These are phyloP conservation scores for Nicotiana rustica DNA, from an alignment of 305 asterid genomes.

Conservation along the genomic window DNA sequence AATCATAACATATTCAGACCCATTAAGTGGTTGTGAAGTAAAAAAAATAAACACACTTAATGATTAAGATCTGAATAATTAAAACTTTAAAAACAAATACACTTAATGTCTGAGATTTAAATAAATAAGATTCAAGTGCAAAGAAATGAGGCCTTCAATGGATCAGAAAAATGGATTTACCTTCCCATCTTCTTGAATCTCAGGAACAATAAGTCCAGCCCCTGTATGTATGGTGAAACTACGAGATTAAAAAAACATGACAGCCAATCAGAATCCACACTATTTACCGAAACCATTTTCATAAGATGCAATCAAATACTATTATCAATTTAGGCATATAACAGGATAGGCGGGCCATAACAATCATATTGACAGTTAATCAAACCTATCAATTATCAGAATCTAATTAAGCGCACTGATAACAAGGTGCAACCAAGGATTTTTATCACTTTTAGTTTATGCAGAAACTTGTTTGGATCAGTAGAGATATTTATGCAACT, in stretches of 20 bases:
- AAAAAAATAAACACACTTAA: too few relatives aligned
- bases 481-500: background rate
- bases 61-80: too few relatives aligned
- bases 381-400: background rate
- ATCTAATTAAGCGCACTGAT: background rate
- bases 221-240: slow-evolving; percentile 92
- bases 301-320: background rate
- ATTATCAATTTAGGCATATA: background rate
- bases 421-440: background rate
- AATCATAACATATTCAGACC: too few relatives aligned
- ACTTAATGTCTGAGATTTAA: too few relatives aligned
- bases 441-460: background rate
- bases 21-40: too few relatives aligned
- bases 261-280: background rate
- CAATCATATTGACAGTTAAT: background rate
- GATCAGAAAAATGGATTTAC: slow-evolving; percentile 46
- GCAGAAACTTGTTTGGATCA: background rate
- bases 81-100: too few relatives aligned
- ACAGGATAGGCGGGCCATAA: background rate
- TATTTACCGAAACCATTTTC: background rate
- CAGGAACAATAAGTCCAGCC: slow-evolving; percentile 92
- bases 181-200: slow-evolving; percentile 90
- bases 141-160: background rate
- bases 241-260: slow-evolving; percentile 38
- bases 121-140: too few relatives aligned